Evolutionary conservation across 2,329 filamentous ascomycete genomes (phyloP).

Genomic region (Rachicladosporium sp.): DNA sequence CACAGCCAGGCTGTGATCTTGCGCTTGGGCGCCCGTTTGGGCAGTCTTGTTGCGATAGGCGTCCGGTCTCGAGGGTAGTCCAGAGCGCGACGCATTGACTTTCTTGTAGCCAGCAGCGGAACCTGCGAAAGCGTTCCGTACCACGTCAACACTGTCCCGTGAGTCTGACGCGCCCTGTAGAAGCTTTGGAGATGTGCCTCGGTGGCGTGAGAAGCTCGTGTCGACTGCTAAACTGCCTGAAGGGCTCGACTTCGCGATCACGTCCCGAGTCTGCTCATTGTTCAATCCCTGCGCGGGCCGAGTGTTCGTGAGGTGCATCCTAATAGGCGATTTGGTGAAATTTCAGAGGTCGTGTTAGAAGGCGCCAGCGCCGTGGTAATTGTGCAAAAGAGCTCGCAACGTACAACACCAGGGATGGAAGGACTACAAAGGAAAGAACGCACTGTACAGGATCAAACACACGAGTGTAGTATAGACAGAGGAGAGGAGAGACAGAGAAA

Average conservation of each 20-base stretch:
- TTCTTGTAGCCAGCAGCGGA: neutral
- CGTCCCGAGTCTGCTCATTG: constrained; percentile 1
- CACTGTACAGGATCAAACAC: neutral
- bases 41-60: neutral
- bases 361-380: constrained; percentile 4
- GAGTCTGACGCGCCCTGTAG: constrained; percentile 19
- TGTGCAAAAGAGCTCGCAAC: constrained; percentile 1
- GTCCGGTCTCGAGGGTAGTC: constrained; percentile 3
- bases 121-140: neutral
- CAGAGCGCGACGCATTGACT: neutral
- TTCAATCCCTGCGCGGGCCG: constrained; percentile 1
- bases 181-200: constrained; percentile 34
- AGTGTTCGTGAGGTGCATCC: neutral
- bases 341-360: neutral
- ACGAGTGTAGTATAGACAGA: constrained; percentile 1
- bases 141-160: constrained; percentile 16
- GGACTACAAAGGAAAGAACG: neutral
- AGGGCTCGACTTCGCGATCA: constrained; percentile 3
- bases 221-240: constrained; percentile 34
- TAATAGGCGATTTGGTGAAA: neutral
- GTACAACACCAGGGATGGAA: constrained; percentile 1
- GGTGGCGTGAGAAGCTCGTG: constrained; percentile 49
- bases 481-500: neutral
- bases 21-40: constrained; percentile 37
- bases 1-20: constrained; percentile 14